These are phyloP conservation scores for Mytilinidion resinicola DNA, from an alignment of 495 filamentous ascomycete genomes.

Conservation along the genomic window DNA sequence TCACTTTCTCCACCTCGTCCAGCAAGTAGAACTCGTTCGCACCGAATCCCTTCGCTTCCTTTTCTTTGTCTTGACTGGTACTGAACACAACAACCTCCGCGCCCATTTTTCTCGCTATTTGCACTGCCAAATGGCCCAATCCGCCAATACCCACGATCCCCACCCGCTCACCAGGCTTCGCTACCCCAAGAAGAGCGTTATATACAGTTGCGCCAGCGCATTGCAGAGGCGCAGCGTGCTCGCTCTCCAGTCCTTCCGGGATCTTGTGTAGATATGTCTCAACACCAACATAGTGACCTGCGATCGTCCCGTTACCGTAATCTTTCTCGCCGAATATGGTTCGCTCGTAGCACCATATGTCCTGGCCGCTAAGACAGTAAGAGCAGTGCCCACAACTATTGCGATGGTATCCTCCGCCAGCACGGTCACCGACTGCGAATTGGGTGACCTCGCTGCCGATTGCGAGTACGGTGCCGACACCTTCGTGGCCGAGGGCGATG, in stretches of 20 bases:
- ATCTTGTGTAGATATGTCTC: constrained; percentile 28
- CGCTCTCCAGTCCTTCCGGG: constrained; percentile 11
- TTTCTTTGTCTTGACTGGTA: constrained; percentile 29
- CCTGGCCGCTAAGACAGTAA: constrained; percentile 16
- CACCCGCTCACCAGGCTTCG: constrained; percentile 46
- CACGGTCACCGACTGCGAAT: constrained; percentile 42
- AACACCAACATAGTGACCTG: constrained; percentile 20
- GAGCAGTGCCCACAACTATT: constrained; percentile 31
- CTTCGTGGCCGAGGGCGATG: constrained; percentile 50
- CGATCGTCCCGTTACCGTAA: constrained; percentile 21
- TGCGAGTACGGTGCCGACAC: constrained; percentile 43
- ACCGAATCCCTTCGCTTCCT: constrained; percentile 34
- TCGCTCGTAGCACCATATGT: constrained; percentile 25
- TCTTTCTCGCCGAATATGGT: constrained; percentile 16
- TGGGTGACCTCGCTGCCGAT: constrained; percentile 42
- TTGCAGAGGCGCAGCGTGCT: constrained; percentile 24
- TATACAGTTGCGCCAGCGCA: constrained; percentile 26
- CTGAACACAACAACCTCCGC: constrained; percentile 36
- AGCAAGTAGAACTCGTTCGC: constrained; percentile 35
- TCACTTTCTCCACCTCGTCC: constrained; percentile 27
- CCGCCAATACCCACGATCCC: constrained; percentile 59
- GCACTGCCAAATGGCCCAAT: constrained; percentile 57
- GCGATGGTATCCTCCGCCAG: constrained; percentile 37
- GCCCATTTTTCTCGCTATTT: constrained; percentile 35
- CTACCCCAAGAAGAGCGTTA: constrained; percentile 46